Evolutionary conservation across 192 early-diverging fungal species (phyloP), one percentile per base, ranked within the genome.

Genomic region (Diversispora eburnea): DNA sequence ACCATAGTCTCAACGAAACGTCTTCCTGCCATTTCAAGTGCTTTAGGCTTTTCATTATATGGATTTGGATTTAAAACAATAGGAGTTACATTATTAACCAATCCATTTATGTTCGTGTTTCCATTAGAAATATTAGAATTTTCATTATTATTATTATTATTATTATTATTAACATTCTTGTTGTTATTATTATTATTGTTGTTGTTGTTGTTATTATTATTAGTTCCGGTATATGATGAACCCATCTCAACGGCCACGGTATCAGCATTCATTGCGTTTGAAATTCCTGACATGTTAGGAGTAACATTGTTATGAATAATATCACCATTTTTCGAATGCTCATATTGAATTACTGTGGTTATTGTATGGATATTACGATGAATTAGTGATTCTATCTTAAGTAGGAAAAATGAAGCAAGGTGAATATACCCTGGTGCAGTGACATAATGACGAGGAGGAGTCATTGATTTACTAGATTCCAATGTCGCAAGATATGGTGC

Each of bases 321-420:
- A 22, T 69, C 64, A 41, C 52, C 72, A 6, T 59, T 65, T 1
- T 67, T 64, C 39, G 77, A 74, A 10, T 75, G 76, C 56, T 82
- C 79, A 73, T 78, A 80, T 48, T 85, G 84, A 41, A 81, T 80
- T 22, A 85, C 81, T 2, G 84, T 85, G 10, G 84, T 85, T 8
- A 85, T 82, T 10, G 84, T 79, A 51, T 83, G 79, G 20, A 85
- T 81, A 64, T 83, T 75, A 17, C 81, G 78, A 58, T 85, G 81
- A 9, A 85, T 74, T 3, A 85, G 60, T 1, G 80, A 77, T 20
- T 85, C 82, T 25, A 85, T 83, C 58, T 85, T 85, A 6, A 73
- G 78, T 33, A 80, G 57, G 12, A 85, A 83, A 59, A 83, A 85
- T 9, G 80, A 73, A 8, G 84, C 76, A n/a, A 85, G 52, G 58